Conservation (phyloP, 2,329 filamentous ascomycete genomes). For the Botryotinia calthae region DNA sequence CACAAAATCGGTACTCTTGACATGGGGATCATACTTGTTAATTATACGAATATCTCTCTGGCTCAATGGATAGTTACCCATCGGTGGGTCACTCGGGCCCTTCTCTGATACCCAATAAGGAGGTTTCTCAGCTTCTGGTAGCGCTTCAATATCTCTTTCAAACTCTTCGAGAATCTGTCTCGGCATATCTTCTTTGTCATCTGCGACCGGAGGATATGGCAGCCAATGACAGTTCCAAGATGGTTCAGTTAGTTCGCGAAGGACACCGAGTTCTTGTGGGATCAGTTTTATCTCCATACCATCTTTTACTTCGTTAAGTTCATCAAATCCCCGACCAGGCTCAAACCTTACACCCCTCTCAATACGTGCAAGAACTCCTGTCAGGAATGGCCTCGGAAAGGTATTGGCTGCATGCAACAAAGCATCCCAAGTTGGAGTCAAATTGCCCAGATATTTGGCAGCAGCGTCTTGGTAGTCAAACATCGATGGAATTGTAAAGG, state of each 20-base stretch:
- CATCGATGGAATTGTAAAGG: constrained; percentile 22
- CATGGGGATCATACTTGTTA: background rate
- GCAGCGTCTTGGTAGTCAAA: constrained; percentile 22
- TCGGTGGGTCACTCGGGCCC: background rate
- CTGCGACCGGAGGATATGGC: background rate
- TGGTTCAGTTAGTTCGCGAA: constrained; percentile 1
- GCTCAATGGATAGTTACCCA: background rate
- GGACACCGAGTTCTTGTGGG: background rate
- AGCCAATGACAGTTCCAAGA: constrained; percentile 14
- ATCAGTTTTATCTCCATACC: background rate
- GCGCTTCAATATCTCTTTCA: constrained; percentile 20
- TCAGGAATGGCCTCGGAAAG: background rate
- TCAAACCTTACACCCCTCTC: constrained; percentile 1
- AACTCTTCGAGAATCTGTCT: constrained; percentile 21
- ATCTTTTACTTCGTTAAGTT: background rate
- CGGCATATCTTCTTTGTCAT: background rate
- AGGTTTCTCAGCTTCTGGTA: background rate
- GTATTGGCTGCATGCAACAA: background rate
- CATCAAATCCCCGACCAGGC: background rate
- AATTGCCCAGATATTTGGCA: background rate
- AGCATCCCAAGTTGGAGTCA: background rate
- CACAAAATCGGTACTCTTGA: background rate
- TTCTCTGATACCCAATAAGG: constrained; percentile 22
- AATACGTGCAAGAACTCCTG: constrained; percentile 5
- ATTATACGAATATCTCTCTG: constrained; percentile 8